Percentiles rank a stretch among this genome's conserved stretches.
Evolutionary conservation across 352 stramenopile genomes (phyloP).

Genomic region (Globisporangium cystogenes): DNA sequence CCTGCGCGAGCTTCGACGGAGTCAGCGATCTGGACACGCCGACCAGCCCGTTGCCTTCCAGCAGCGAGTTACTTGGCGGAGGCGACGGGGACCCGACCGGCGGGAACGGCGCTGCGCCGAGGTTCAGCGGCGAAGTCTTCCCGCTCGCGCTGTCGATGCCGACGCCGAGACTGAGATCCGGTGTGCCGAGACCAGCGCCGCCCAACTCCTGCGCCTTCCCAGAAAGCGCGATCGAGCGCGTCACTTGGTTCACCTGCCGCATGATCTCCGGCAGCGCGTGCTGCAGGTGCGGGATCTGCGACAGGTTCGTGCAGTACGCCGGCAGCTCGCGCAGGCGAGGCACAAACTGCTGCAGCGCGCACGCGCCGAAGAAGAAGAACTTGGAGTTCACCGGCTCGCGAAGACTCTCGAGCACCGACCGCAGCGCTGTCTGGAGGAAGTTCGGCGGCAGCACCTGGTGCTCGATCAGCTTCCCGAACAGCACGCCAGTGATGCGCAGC

Average conservation of each 20-base stretch:
- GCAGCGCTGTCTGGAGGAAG: conserved; percentile 96
- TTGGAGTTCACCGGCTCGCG: conserved; percentile 95
- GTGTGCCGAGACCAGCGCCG: background rate
- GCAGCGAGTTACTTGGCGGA: conserved; percentile 1
- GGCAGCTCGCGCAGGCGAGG: conserved; percentile 94
- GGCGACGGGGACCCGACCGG: conserved; percentile 15
- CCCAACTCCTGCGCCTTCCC: conserved; percentile 18
- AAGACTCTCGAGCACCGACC: conserved; percentile 97
- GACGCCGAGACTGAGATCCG: conserved; percentile 1
- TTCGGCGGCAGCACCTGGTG: conserved; percentile 97
- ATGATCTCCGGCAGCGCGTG: conserved; percentile 91
- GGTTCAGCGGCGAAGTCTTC: conserved; percentile 16
- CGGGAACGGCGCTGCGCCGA: conserved; percentile 21
- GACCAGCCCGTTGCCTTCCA: conserved; percentile 3
- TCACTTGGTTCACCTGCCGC: conserved; percentile 83
- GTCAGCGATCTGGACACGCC: conserved; percentile 9
- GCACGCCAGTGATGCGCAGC: conserved; percentile 96
- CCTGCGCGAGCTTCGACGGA: conserved; percentile 11
- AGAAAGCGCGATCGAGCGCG: conserved; percentile 44
- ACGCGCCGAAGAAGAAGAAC: conserved; percentile 99
- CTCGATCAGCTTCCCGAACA: conserved; percentile 98
- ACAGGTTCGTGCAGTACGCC: conserved; percentile 97
- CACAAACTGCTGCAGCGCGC: conserved; percentile 98
- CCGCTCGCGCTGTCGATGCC: conserved; percentile 3
- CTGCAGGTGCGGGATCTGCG: conserved; percentile 96